Evolutionary conservation across 345 rosid species (phyloP).

Genomic region (Microthlaspi erraticum): DNA sequence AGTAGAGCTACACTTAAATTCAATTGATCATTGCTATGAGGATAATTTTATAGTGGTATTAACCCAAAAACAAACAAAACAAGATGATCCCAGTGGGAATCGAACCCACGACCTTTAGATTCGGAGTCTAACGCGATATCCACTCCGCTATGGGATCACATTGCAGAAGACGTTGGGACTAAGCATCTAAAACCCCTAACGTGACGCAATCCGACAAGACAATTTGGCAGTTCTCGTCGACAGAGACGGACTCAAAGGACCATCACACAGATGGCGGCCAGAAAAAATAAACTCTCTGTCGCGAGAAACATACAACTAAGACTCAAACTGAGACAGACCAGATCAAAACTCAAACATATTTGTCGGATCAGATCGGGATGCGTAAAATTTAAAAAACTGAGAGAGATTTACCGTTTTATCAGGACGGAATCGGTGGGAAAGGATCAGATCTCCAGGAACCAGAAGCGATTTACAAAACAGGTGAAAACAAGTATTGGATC

Average conservation of each 20-base stretch:
- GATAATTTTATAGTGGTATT: not conserved
- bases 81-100: conserved; percentile 93
- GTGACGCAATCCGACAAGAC: conserved; percentile 42
- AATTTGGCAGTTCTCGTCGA: conserved; percentile 31
- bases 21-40: not conserved
- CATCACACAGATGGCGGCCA: conserved; percentile 30
- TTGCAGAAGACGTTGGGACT: conserved; percentile 9
- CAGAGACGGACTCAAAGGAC: conserved; percentile 35
- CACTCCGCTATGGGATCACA: conserved; percentile 98
- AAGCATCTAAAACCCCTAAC: conserved; percentile 23
- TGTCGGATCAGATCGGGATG: conserved; percentile 23
- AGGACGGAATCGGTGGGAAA: conserved; percentile 4
- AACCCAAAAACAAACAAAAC: not conserved
- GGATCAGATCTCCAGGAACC: conserved; percentile 33
- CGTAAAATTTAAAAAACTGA: not conserved
- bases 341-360: conserved; percentile 25
- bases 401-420: conserved; percentile 33
- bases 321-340: conserved; percentile 16
- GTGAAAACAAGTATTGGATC: conserved; percentile 17
- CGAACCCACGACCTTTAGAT: conserved; percentile 99
- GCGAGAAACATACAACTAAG: conserved; percentile 15
- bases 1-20: conserved; percentile 23
- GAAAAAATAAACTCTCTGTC: not conserved
- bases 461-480: conserved; percentile 28
- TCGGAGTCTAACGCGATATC: conserved; percentile 99